A percentile compares a stretch with the other conserved stretches of the same genome.
Conservation (phyloP, 2,329 filamentous ascomycete genomes). For the Xylaria hypoxylon region DNA sequence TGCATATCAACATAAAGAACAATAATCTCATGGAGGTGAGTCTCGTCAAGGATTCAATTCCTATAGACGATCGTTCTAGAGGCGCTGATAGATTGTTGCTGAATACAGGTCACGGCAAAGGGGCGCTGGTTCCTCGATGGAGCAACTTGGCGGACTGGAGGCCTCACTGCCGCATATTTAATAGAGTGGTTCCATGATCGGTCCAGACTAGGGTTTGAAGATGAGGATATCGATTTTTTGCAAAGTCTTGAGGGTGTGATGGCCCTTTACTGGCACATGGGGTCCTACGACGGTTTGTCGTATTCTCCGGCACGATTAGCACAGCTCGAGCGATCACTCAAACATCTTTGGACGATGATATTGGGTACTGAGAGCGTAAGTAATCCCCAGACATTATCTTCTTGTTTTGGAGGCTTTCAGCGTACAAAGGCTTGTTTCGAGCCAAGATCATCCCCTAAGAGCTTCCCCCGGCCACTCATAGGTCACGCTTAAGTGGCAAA, state of each 20-base stretch:
- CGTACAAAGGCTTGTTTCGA: background rate
- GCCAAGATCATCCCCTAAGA: background rate
- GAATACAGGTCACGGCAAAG: slow-evolving; percentile 29
- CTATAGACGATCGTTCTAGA: background rate
- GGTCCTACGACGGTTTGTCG: slow-evolving; percentile 18
- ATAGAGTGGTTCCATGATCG: slow-evolving; percentile 28
- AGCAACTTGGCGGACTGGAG: slow-evolving; percentile 22
- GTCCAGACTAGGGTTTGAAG: slow-evolving; percentile 14
- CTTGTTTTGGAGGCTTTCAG: background rate
- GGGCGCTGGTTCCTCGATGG: slow-evolving; percentile 33
- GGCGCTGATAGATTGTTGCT: background rate
- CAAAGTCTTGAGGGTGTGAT: slow-evolving; percentile 31
- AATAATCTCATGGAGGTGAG: slow-evolving; percentile 28
- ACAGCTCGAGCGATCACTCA: slow-evolving; percentile 25
- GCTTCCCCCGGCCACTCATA: background rate
- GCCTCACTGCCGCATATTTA: slow-evolving; percentile 25
- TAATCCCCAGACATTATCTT: background rate
- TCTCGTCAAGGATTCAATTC: background rate
- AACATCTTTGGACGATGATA: slow-evolving; percentile 30
- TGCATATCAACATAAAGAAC: slow-evolving; percentile 29
- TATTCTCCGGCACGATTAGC: slow-evolving; percentile 28
- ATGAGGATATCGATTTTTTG: slow-evolving; percentile 29
- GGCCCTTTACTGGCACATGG: slow-evolving; percentile 21
- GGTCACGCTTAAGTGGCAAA: background rate
- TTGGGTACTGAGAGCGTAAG: slow-evolving; percentile 21